A percentile compares a stretch with the other conserved stretches of the same genome.
Conservation (phyloP, 345 rosid species). For the Syzygium oleosum region DNA sequence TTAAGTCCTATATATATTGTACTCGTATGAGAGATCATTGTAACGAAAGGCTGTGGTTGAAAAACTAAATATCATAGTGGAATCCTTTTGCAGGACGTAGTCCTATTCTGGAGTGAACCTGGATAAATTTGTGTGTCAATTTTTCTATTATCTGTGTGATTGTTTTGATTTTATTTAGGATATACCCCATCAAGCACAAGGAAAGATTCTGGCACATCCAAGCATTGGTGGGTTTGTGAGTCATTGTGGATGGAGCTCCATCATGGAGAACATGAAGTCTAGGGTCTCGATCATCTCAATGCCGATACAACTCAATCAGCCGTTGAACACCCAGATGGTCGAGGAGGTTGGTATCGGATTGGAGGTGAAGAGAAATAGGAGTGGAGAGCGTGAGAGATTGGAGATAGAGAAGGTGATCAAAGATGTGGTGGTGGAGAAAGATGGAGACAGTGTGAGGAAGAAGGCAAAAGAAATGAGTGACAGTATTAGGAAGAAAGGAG, state of each 20-base stretch:
- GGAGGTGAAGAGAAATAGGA: constrained; percentile 3
- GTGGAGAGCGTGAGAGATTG: constrained; percentile 2
- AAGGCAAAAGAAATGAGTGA: constrained; percentile 6
- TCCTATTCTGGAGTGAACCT: no score
- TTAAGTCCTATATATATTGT: no score
- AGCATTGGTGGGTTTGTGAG: constrained; percentile 21
- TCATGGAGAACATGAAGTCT: constrained; percentile 14
- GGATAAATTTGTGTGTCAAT: no score
- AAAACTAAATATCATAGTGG: no score
- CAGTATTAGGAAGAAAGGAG: background rate
- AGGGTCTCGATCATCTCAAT: constrained; percentile 20
- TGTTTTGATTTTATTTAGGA: no score
- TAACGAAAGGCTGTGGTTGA: no score
- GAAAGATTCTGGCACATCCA: constrained; percentile 8
- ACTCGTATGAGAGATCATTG: no score
- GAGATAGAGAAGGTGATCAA: constrained; percentile 11
- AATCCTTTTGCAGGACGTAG: no score
- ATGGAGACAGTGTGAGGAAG: constrained; percentile 1
- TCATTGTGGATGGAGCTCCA: constrained; percentile 26
- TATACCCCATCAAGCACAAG: background rate
- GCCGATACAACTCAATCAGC: constrained; percentile 26
- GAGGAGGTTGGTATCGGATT: constrained; percentile 5
- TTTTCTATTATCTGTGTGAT: no score
- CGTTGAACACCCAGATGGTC: constrained; percentile 2
- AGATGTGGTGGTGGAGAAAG: constrained; percentile 2